Evolutionary conservation across 371 early-diverging fungal genomes (phyloP), one percentile per base, ranked within the genome.

Genomic region (Mortierella sp.): DNA sequence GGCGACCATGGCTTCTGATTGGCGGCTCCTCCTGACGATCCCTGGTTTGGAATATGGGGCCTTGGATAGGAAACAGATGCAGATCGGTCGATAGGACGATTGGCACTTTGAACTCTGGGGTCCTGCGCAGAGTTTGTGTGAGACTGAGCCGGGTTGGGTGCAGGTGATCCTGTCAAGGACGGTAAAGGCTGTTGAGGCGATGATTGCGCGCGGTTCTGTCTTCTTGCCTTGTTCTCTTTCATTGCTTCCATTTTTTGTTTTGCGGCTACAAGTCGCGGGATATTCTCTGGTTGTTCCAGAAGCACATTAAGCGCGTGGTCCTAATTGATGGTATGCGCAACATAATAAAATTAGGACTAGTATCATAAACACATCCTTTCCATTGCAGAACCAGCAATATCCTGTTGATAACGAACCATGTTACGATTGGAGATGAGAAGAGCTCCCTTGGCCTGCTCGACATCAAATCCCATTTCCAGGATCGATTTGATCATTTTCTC

Each of bases 381-480:
- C 6, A 14, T 34, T 14, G 63, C 19, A 16, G 2, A 34, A 13
- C 8, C 34, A 31, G 16, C 8, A 63, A 16, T 5, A 7, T 19
- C 14, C 16, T 16, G 26, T 28, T 14, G 34, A 31, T 45, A 24
- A 79, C 73, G 63, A 38, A 91, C 94, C 89, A 93, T 75, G 72
- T 91, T 83, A 21, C 92, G 81, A 73, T 92, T 92, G 0, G 92
- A 80, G 38, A 96, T 87, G 1, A 88, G 71, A 16, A 94, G 84
- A 0, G 96, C 95, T 0, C 93, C 90, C 54, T 89, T 91, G 24
- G 94, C 94, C 73, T 93, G 92, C n/a, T 92, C 93, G 14, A 84
- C 81, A n/a, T 83, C 78, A 70, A 95, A 96, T 21, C 96, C 95
- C 94, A 96, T 94, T 54, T 94, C 95, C 63, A 90, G 80, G 48